Evolutionary conservation across 352 stramenopile species (phyloP).

Genomic region (Phytophthora palmivora): DNA sequence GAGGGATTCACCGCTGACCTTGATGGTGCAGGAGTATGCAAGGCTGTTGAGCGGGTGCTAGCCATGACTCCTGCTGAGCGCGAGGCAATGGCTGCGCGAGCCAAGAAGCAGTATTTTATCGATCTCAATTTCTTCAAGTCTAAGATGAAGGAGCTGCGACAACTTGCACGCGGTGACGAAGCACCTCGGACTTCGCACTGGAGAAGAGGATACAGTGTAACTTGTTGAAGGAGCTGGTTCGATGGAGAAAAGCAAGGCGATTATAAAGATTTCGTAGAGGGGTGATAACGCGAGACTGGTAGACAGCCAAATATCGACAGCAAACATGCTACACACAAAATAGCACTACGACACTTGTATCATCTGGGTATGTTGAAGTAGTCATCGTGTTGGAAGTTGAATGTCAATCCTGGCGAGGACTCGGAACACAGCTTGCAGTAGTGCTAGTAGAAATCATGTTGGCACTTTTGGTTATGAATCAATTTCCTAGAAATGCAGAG

Average conservation of each 20-base stretch:
- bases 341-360: conserved; percentile 10
- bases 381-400: no score
- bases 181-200: conserved; percentile 18
- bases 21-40: conserved; percentile 46
- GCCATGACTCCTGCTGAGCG: conserved; percentile 54
- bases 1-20: conserved; percentile 54
- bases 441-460: no score
- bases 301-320: conserved; percentile 18
- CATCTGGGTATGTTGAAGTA: conserved; percentile 1
- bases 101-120: conserved; percentile 66
- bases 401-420: no score
- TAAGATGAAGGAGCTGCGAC: conserved; percentile 65
- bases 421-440: no score
- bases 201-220: conserved; percentile 20
- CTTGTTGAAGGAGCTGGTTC: neutral
- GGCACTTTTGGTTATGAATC: no score
- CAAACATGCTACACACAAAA: conserved; percentile 12
- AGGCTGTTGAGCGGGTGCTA: conserved; percentile 59
- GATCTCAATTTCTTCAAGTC: conserved; percentile 69
- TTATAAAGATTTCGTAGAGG: conserved; percentile 23
- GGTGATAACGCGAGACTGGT: conserved; percentile 4
- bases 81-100: conserved; percentile 46
- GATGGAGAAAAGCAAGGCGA: neutral
- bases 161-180: conserved; percentile 29
- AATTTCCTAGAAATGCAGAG: no score